Base-by-base conservation (phyloP, 2,329 filamentous ascomycete genomes). In the Tolypocladium ovalisporum region DNA sequence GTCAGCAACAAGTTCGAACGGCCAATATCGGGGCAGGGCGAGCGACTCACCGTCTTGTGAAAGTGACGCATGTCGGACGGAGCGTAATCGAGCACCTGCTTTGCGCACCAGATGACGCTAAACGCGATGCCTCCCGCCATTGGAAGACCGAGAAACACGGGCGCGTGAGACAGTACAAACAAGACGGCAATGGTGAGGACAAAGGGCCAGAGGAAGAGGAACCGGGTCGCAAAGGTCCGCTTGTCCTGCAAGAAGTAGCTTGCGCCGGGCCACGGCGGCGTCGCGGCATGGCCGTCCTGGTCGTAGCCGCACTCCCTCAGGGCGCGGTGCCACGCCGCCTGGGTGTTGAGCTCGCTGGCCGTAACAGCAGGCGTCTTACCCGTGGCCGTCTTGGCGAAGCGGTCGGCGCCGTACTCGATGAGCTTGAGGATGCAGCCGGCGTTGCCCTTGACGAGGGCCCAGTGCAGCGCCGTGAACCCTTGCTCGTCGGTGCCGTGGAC, bases 401-500 rank as follows among this genome's bases (percentile, higher is more conserved):
- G 84, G 73, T 99, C 94, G 32, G 92, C 86, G 52, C 94, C 95
- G 70, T 97, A 97, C 75, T 99, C 94, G 64, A 99, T 82, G 51
- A 99, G 79, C 73, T 97, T 97, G 69, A 95, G 86, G 61, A 99
- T 88, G 70, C 92, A 97, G 13, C 86, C 86, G 60, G 89, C 83
- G 54, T 88, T 94, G 15, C 95, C 94, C 73, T 96, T 96, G 39
- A 99, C 94, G 52, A 99, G 77, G 1, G 91, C 92, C 94, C 94
- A 99, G 69, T 99, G 94, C 63, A 99, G 76, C 4, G 94, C 91
- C 0, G 93, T 96, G 70, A 97, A 94, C 34, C 93, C 93, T 64
- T 92, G 88, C 68, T 97, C 91, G 66, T 99, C 94, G 35, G 82
- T 85, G 37, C 90, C 87, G 71, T 96, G 90, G 10, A 97, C 90